Evolutionary conservation across 2,329 filamentous ascomycete genomes (phyloP), one percentile per base, ranked within the genome.

Genomic region (Neopestalotiopsis sp.): DNA sequence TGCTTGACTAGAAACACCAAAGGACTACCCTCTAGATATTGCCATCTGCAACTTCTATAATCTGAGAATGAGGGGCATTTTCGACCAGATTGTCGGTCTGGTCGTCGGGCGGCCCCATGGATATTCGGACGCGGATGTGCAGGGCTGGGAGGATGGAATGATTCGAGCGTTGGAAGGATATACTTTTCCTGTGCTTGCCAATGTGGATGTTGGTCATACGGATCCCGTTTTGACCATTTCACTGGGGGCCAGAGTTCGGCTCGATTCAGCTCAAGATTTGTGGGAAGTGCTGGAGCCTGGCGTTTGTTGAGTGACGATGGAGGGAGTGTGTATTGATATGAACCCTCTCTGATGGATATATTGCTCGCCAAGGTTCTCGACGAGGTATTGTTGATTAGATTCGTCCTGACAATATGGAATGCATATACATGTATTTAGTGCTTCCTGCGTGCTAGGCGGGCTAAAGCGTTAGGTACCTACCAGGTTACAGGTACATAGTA

Each of bases 231-330:
- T 59, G 57, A 59, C 57, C 17, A 30, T 59, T 32, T 24, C 57
- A 20, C 57, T 59, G 17, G 57, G 57, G 57, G 57, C 57, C 1
- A 59, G 57, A 59, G 57, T 59, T 28, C 20, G 57, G 57, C 57
- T 24, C n/a, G 57, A 59, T 30, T 2, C 0, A 32, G 57, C 5
- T 30, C 17, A 59, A 59, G 57, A 59, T 24, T 28, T 59, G 17
- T 59, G 57, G 57, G 57, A 59, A 59, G 57, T 59, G 57, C 24
- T 59, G 24, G 57, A 59, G 34, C 34, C 34, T 38, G 34, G 34
- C 2, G 34, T 38, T 5, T 38, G 34, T 38, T 38, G 34, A 38
- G 34, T 6, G 5, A 38, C 2, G 5, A 1, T 38, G 1, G 1
- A 38, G 34, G 2, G 9, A 24, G 24, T 24, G 34, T 4, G 34